Conservation (phyloP, 768 basidiomycete genomes). For the Termitomyces sp. region DNA sequence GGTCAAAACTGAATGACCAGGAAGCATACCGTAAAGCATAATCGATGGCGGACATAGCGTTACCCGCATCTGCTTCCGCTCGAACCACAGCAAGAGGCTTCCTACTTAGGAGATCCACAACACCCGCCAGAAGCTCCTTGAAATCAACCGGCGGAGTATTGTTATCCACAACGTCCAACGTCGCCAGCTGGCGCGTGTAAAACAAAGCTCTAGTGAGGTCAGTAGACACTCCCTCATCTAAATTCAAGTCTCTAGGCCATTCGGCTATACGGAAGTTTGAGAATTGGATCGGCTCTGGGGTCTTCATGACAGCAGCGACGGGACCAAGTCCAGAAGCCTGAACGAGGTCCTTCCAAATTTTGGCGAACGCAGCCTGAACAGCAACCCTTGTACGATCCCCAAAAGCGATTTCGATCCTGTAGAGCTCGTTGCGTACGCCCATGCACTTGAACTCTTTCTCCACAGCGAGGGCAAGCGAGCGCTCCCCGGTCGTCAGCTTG, state of each 20-base stretch:
- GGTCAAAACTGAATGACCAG: not conserved
- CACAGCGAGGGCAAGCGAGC: conserved; percentile 18
- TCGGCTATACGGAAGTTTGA: not conserved
- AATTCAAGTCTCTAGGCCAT: not conserved
- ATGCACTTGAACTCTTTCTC: conserved; percentile 22
- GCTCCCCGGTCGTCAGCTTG: conserved; percentile 22
- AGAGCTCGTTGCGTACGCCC: conserved; percentile 21
- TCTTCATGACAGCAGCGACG: not conserved
- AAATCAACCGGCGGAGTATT: not conserved
- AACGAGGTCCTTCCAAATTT: conserved; percentile 5
- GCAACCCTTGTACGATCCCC: not conserved
- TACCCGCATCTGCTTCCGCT: conserved; percentile 14
- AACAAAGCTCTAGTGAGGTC: conserved; percentile 3
- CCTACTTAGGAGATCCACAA: conserved; percentile 1
- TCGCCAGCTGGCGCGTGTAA: conserved; percentile 2
- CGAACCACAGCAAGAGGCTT: conserved; percentile 4
- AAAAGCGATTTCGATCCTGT: conserved; percentile 17
- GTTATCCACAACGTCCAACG: not conserved
- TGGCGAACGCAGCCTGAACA: conserved; percentile 6
- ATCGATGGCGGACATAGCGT: conserved; percentile 9
- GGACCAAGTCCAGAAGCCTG: conserved; percentile 2
- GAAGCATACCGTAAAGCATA: conserved; percentile 13
- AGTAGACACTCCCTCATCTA: not conserved
- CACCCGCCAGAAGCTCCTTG: not conserved
- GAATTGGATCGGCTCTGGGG: conserved; percentile 8